phyloP scores from a whole-genome alignment of 1,139 yeast species.

The Suhomyces taliae region DNA sequence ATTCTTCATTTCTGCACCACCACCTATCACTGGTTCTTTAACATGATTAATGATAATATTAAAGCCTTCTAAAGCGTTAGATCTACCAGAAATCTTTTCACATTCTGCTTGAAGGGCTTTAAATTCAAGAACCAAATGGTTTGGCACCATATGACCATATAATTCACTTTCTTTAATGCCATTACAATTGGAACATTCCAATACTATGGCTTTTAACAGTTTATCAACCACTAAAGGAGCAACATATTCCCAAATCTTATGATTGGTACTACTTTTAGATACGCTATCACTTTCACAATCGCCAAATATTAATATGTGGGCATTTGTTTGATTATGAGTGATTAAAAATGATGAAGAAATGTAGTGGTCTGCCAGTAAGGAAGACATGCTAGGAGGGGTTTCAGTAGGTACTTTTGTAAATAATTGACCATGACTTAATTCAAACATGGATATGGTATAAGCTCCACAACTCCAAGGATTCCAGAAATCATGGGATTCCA shows the following conservation, averaged over 20 bases:
- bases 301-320: conserved; percentile 65
- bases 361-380: conserved; percentile 20
- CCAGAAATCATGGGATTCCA: conserved; percentile 21
- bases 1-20: conserved; percentile 6
- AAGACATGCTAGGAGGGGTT: not conserved
- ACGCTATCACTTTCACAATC: conserved; percentile 72
- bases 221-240: conserved; percentile 44
- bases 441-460: conserved; percentile 33
- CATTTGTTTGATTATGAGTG: conserved; percentile 27
- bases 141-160: conserved; percentile 82
- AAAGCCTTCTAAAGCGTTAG: conserved; percentile 45
- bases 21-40: conserved; percentile 48
- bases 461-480: conserved; percentile 14
- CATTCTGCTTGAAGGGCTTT: conserved; percentile 29
- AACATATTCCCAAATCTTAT: conserved; percentile 55
- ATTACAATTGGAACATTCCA: conserved; percentile 73
- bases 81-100: conserved; percentile 10
- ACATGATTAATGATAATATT: conserved; percentile 70
- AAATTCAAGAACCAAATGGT: conserved; percentile 59
- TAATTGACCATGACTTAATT: conserved; percentile 40
- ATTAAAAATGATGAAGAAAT: conserved; percentile 54
- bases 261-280: conserved; percentile 45
- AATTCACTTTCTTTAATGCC: conserved; percentile 44
- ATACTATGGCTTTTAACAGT: conserved; percentile 53
- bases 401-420: conserved; percentile 1